phyloP scores from a whole-genome alignment of 2,329 filamentous ascomycete genomes.

The Colletotrichum siamense region DNA sequence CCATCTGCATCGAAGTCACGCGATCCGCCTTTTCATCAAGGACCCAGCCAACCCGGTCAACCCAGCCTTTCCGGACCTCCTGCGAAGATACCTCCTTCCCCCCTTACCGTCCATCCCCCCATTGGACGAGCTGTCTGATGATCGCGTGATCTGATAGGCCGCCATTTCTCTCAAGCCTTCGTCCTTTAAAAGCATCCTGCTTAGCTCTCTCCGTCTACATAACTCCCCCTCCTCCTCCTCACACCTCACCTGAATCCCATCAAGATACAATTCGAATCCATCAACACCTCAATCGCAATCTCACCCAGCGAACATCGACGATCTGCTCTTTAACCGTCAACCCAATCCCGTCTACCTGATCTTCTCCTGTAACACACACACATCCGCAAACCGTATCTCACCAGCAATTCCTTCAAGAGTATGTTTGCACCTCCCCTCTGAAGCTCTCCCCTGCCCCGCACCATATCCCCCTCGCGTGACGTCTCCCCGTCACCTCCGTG shows the following conservation, averaged over 20 bases:
- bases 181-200: constrained; percentile 15
- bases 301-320: not conserved
- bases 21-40: constrained; percentile 21
- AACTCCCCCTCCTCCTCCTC: not conserved
- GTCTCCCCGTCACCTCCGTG: not conserved
- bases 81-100: not conserved
- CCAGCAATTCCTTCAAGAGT: constrained; percentile 17
- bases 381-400: not conserved
- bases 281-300: constrained; percentile 3
- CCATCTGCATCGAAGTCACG: constrained; percentile 27
- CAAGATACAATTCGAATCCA: not conserved
- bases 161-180: constrained; percentile 6
- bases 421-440: constrained; percentile 4
- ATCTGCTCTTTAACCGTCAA: not conserved
- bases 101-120: not conserved
- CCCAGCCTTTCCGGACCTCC: constrained; percentile 14
- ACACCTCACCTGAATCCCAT: not conserved
- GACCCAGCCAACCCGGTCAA: not conserved
- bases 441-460: constrained; percentile 11
- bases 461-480: not conserved
- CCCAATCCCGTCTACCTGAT: not conserved
- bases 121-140: constrained; percentile 21
- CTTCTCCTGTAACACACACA: not conserved
- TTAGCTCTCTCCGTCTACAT: constrained; percentile 15
- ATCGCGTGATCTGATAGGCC: constrained; percentile 25